Conservation (phyloP, 441 rosid genomes). For the California macrophylla region DNA sequence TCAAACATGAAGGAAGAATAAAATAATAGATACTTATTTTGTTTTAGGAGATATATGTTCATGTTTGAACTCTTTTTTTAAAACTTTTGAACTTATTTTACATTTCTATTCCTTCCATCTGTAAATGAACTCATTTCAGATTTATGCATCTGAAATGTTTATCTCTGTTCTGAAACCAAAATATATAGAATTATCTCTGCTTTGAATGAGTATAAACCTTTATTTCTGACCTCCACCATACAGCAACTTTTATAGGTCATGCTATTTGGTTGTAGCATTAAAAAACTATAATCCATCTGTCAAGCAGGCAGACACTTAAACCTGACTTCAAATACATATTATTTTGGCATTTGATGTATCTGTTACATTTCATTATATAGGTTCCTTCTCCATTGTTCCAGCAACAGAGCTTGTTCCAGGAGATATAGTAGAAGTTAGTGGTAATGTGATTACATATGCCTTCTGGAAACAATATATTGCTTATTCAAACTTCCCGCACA, state of each 20-base stretch:
- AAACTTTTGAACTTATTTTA: not conserved
- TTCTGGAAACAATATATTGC: slow-evolving; percentile 1
- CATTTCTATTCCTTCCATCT: not conserved
- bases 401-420: slow-evolving; percentile 96
- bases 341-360: not conserved
- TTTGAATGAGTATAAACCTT: not conserved
- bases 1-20: not conserved
- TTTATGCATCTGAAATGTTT: not conserved
- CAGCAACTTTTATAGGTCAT: not conserved
- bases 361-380: slow-evolving; percentile 35
- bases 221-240: not conserved
- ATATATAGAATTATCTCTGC: not conserved
- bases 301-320: not conserved
- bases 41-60: not conserved
- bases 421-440: slow-evolving; percentile 87
- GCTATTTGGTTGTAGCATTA: not conserved
- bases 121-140: not conserved
- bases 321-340: not conserved
- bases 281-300: not conserved
- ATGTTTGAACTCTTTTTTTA: not conserved
- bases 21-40: not conserved
- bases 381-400: slow-evolving; percentile 91
- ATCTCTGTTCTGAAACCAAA: not conserved
- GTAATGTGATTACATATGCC: slow-evolving; percentile 32
- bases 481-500: not conserved